These are phyloP conservation scores for Parasarocladium wereldwijsianum DNA, from an alignment of 2,329 filamentous ascomycete genomes.

Conservation along the genomic window DNA sequence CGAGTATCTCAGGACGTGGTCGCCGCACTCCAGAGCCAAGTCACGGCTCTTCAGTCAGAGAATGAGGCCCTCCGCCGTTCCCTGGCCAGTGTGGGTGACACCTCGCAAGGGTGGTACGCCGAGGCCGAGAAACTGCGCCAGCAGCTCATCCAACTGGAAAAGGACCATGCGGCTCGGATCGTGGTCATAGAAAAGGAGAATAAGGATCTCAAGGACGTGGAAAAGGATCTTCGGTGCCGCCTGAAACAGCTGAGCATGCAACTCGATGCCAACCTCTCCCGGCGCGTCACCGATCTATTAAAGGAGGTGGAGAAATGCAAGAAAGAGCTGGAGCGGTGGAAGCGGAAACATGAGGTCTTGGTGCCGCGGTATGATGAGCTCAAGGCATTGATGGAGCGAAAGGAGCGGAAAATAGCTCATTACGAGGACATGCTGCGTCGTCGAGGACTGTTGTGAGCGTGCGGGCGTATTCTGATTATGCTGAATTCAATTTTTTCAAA, in stretches of 20 bases:
- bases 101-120: not conserved
- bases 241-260: constrained; percentile 20
- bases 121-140: constrained; percentile 2
- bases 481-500: too few species aligned
- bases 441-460: constrained; percentile 13
- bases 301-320: constrained; percentile 21
- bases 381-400: constrained; percentile 13
- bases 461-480: not conserved
- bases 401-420: constrained; percentile 16
- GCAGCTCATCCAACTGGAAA: not conserved
- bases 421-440: constrained; percentile 20
- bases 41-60: constrained; percentile 59
- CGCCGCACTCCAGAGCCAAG: constrained; percentile 1
- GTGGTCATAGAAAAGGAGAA: constrained; percentile 1
- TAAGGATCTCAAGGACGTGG: constrained; percentile 18
- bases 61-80: constrained; percentile 88
- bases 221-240: constrained; percentile 17
- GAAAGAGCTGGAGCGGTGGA: constrained; percentile 16
- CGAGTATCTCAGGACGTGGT: constrained; percentile 1
- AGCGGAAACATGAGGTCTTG: constrained; percentile 14
- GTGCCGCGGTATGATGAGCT: constrained; percentile 14
- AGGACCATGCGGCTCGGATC: constrained; percentile 5
- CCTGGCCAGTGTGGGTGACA: constrained; percentile 47
- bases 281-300: constrained; percentile 17
- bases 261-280: constrained; percentile 15